These are phyloP conservation scores for Ormosia semicastrata DNA, from an alignment of 306 rosid species.

Conservation along the genomic window DNA sequence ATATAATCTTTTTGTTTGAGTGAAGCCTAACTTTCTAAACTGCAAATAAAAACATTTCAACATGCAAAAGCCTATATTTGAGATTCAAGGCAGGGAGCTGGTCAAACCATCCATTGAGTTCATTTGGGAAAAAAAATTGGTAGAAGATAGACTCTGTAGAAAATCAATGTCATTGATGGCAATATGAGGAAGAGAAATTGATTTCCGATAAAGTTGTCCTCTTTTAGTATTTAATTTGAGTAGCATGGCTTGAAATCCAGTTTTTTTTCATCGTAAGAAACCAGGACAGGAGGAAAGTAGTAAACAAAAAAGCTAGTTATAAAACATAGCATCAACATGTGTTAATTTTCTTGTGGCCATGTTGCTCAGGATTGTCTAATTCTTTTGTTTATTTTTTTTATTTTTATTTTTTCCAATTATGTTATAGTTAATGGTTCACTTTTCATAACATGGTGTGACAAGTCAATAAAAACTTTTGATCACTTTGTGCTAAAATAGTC, in stretches of 20 bases:
- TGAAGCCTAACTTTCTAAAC: neutral
- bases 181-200: neutral
- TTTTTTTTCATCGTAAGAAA: neutral
- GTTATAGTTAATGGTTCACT: too few species aligned
- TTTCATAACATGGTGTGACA: too few species aligned
- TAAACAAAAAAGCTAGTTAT: neutral
- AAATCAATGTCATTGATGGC: neutral
- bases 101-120: neutral
- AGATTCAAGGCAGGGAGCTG: neutral
- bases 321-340: neutral
- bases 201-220: neutral
- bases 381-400: too few species aligned
- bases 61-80: neutral
- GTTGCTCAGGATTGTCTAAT: too few species aligned
- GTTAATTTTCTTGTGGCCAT: too few species aligned
- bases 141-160: too few species aligned
- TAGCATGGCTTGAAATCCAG: neutral
- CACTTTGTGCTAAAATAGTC: too few species aligned
- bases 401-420: too few species aligned
- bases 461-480: too few species aligned
- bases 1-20: neutral
- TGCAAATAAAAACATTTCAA: neutral
- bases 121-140: neutral
- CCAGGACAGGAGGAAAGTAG: neutral
- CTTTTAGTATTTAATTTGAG: neutral